Evolutionary conservation across 768 basidiomycete genomes (phyloP), one percentile per base, ranked within the genome.

Genomic region (Boletus bicolor): DNA sequence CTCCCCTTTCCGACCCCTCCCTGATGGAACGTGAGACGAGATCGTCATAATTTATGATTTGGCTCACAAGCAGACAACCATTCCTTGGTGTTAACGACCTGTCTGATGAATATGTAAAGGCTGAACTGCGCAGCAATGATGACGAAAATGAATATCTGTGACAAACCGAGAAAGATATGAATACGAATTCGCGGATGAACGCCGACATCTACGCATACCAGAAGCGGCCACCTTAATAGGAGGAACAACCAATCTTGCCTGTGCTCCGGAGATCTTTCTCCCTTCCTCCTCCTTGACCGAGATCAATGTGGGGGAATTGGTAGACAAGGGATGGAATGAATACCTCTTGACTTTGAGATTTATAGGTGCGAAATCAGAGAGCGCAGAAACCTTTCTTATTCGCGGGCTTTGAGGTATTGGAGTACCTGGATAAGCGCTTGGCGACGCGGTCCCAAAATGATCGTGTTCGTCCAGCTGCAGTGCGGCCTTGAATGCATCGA

Each of bases 41-140:
- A 53, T 37, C 30, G 2, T n/a, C 9, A 15, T 0, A 1, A 41
- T n/a, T 3, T 7, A 41, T 2, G 45, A n/a, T 24, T 8, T 11
- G 41, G 68, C 77, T 61, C 67, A 94, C 94, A 98, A 45, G 93
- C 93, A 26, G 87, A 84, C 43, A 96, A 68, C 83, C 86, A 98
- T 73, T 99, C 96, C 68, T 97, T 92, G 5, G 91, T 81, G 66
- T 98, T 98, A 42, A 99, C 97, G 17, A 96, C 65, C 69, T 99
- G 96, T 15, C 96, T 79, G 45, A 93, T 91, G 36, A 91, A 60
- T 38, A 98, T 82, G 64, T 99, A 99, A 28, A 89, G 70, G 14
- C 89, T 79, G 68, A 98, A 98, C 71, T 98, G 89, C 14, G 78
- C 77, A 38, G 83, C 79, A 53, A 98, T 97, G 71, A 97, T 82